A percentile compares a stretch with the other conserved stretches of the same genome.
Conservation (phyloP, 1,284 basidiomycete species). For the Ceratobasidium sp. region DNA sequence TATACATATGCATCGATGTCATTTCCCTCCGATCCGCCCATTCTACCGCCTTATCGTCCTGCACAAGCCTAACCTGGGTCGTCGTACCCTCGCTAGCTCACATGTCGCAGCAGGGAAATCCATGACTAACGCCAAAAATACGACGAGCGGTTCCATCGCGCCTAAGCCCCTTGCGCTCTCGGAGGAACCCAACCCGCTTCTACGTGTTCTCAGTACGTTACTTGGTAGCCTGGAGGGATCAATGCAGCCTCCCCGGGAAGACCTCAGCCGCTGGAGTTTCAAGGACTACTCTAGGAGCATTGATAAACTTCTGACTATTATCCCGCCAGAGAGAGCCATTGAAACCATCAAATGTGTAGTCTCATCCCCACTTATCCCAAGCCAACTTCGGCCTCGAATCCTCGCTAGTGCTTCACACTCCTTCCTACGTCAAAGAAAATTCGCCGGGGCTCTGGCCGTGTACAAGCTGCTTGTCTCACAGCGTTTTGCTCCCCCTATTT, state of each 20-base stretch:
- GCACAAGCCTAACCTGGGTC: too few species aligned
- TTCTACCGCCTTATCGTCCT: neutral
- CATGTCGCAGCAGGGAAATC: neutral
- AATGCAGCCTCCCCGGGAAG: neutral
- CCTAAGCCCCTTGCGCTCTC: neutral
- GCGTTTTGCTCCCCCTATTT: slow-evolving; percentile 19
- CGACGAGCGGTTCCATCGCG: neutral
- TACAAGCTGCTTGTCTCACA: slow-evolving; percentile 22
- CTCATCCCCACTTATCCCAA: neutral
- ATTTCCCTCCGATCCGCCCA: neutral
- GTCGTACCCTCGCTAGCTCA: neutral
- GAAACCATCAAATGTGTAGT: neutral
- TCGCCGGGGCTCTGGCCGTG: slow-evolving; percentile 17
- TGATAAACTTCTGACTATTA: slow-evolving; percentile 5
- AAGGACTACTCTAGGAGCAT: neutral
- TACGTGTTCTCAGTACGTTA: neutral
- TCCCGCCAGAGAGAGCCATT: neutral
- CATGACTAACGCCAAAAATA: neutral
- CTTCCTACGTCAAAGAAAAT: slow-evolving; percentile 23
- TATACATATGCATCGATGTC: slow-evolving; percentile 29
- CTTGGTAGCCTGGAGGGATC: neutral
- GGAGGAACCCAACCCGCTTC: neutral
- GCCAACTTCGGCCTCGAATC: slow-evolving; percentile 14
- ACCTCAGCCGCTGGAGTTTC: neutral
- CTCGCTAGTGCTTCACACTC: slow-evolving; percentile 12